Percentiles rank a stretch among this genome's conserved stretches.
Evolutionary conservation across 2,329 filamentous ascomycete genomes (phyloP).

Genomic region (Xylariaceae sp.): DNA sequence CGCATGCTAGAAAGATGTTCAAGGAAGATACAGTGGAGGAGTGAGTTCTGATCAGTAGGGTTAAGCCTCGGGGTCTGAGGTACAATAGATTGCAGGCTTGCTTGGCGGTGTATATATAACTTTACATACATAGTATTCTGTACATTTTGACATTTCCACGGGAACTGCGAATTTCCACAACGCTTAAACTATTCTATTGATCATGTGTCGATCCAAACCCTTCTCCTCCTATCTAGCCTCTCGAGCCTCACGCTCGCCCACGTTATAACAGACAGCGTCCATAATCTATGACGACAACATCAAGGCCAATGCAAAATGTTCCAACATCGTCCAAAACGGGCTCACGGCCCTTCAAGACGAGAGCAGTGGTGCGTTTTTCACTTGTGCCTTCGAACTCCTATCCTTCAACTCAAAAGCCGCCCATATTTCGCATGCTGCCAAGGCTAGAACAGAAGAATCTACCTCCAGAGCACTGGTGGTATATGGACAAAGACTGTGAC

Average conservation of each 20-base stretch:
- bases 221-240: constrained; percentile 19
- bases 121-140: too few species aligned
- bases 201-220: constrained; percentile 18
- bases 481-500: constrained; percentile 60
- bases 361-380: constrained; percentile 32
- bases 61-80: too few species aligned
- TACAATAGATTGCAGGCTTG: too few species aligned
- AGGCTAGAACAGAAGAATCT: constrained; percentile 37
- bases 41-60: too few species aligned
- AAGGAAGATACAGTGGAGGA: too few species aligned
- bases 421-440: constrained; percentile 38
- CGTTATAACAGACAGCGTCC: constrained; percentile 40
- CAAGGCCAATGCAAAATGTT: constrained; percentile 37
- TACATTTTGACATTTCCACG: too few species aligned
- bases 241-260: constrained; percentile 18
- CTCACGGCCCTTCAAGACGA: constrained; percentile 40
- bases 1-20: too few species aligned
- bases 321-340: constrained; percentile 36
- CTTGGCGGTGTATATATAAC: too few species aligned
- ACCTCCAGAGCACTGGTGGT: constrained; percentile 40
- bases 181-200: background rate
- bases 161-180: too few species aligned
- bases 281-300: constrained; percentile 41
- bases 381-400: background rate
- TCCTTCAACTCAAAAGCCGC: background rate